Conservation (phyloP, 768 basidiomycete species). For the Tylopilus plumbeoviolaceoides region DNA sequence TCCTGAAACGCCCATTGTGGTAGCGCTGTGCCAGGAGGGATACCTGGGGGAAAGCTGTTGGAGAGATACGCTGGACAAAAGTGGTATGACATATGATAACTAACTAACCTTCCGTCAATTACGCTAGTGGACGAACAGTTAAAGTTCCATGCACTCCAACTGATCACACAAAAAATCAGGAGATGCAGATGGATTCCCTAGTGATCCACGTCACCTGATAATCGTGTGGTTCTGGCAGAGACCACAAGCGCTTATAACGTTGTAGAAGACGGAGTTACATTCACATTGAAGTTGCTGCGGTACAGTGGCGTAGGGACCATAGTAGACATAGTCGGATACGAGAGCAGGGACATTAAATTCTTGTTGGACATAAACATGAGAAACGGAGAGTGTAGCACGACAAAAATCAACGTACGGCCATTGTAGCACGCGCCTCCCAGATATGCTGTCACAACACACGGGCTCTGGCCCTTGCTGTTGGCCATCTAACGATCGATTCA, state of each 20-base stretch:
- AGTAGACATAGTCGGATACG: conserved; percentile 28
- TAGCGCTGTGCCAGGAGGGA: conserved; percentile 42
- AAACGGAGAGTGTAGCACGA: conserved; percentile 1
- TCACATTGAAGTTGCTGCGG: conserved; percentile 34
- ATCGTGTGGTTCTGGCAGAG: conserved; percentile 47
- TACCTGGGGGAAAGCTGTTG: conserved; percentile 40
- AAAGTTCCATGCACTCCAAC: conserved; percentile 49
- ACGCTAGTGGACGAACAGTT: conserved; percentile 39
- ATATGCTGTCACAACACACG: conserved; percentile 45
- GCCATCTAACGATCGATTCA: conserved; percentile 17
- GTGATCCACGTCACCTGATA: conserved; percentile 28
- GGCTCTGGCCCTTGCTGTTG: conserved; percentile 46
- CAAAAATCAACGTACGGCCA: conserved; percentile 33
- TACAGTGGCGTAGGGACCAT: conserved; percentile 30
- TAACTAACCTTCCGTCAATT: conserved; percentile 26
- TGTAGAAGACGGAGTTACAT: conserved; percentile 56
- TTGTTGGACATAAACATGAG: conserved; percentile 15
- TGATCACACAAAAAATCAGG: conserved; percentile 16
- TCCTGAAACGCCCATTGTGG: not conserved
- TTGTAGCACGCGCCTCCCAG: conserved; percentile 40
- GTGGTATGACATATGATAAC: not conserved
- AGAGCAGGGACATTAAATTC: conserved; percentile 39
- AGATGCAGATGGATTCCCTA: not conserved
- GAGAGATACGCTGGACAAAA: not conserved
- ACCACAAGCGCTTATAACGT: conserved; percentile 53